Evolutionary conservation across 352 stramenopile species (phyloP).

Genomic region (Phytophthora tubulina): DNA sequence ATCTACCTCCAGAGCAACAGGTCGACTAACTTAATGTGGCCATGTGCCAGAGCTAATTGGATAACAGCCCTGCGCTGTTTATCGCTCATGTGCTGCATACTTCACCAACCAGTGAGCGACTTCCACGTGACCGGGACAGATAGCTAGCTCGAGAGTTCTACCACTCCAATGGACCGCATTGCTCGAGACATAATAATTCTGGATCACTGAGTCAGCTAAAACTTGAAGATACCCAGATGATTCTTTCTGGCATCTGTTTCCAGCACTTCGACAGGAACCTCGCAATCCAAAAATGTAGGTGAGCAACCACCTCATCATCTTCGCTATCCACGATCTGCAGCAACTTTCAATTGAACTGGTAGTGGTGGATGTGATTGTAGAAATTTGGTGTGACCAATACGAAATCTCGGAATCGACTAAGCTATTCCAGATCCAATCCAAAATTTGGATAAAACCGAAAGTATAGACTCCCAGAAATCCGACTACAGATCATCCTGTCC

Average conservation of each 20-base stretch:
- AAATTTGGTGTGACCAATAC: no score
- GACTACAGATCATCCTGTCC: no score
- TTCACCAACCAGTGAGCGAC: not conserved
- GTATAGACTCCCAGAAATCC: no score
- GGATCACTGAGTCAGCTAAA: not conserved
- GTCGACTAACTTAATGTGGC: not conserved
- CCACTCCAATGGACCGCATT: not conserved
- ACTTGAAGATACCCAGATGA: not conserved
- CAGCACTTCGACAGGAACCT: not conserved
- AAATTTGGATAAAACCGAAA: no score
- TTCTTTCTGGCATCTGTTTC: not conserved
- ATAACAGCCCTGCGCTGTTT: not conserved
- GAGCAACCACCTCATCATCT: not conserved
- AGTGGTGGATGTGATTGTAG: no score
- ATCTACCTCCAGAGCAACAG: not conserved
- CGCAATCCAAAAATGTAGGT: not conserved
- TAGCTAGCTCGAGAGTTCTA: not conserved
- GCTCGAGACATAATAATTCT: not conserved
- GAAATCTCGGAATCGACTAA: no score
- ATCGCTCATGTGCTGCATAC: not conserved
- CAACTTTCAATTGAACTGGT: not conserved
- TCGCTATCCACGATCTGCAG: not conserved
- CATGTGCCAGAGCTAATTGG: not conserved
- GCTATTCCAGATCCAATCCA: no score
- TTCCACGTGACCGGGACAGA: not conserved